Evolutionary conservation across 177 flowering plant genomes (phyloP), one percentile per base, ranked within the genome.

Genomic region (Tripterygium wilfordii): DNA sequence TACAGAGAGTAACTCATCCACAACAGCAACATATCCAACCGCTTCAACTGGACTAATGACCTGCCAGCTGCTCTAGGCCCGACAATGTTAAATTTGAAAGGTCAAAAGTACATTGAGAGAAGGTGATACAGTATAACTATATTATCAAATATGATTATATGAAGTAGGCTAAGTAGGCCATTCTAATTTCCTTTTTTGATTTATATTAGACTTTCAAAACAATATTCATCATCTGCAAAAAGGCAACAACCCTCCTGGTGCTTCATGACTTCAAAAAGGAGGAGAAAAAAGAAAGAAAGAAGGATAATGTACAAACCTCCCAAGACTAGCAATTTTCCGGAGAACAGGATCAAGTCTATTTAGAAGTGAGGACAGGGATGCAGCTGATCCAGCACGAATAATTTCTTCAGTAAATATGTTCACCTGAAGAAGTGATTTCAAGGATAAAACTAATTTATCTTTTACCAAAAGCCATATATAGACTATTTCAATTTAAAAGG

Each of bases 1-100:
- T 15, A 22, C 10, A 29, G 47, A 8, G 16, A 32, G 10, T 23
- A 52, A 42, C n/a, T 52, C 30, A 31, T 30, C 16, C 0, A 52
- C 56, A 30, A 3, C 16, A 42, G 15, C 19, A 7, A 52, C 42
- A 32, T 4, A 52, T 0, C 56, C 56, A 52, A 18, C 14, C n/a
- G 31, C 56, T 52, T 52, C 56, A 7, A 52, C 56, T 0, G 56
- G 56, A 31, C 56, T 52, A 29, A 52, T 52, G 12, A 52, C 47
- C 47, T 52, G 56, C 56, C 56, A 52, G 23, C 56, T 52, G 56
- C 21, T 1, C 20, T 6, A 38, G n/a, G 40, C 27, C 36, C 19
- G 28, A 19, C 21, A 30, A 2, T 20, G 2, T 4, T 36, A 15
- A 7, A 10, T 36, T 10, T 36, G 14, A 36, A n/a, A 15, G 14